Percentiles rank a stretch among this genome's conserved stretches.
Conservation (phyloP, 2,329 filamentous ascomycete genomes). For the Diplodia corticola region DNA sequence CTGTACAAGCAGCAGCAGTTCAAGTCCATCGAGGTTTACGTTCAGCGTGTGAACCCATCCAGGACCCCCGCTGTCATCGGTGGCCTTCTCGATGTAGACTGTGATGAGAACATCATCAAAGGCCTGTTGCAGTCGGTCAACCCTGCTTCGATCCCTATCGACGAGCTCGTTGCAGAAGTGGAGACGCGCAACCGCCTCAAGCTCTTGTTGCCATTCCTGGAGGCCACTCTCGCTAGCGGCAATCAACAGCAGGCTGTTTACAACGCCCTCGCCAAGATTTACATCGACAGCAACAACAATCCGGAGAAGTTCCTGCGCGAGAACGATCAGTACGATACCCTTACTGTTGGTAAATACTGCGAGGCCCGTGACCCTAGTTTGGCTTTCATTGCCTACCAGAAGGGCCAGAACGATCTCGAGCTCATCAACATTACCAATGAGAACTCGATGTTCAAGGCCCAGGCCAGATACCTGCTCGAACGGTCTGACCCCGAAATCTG, state of each 20-base stretch:
- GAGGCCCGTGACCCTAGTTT: constrained; percentile 97
- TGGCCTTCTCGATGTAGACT: constrained; percentile 92
- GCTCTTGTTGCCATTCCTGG: constrained; percentile 91
- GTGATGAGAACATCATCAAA: constrained; percentile 95
- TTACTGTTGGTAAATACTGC: constrained; percentile 94
- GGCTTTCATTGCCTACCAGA: constrained; percentile 90
- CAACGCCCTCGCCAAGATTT: constrained; percentile 98
- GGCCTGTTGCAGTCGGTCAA: constrained; percentile 82
- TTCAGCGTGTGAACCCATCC: constrained; percentile 91
- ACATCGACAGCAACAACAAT: constrained; percentile 98
- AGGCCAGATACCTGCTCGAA: constrained; percentile 91
- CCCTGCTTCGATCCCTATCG: constrained; percentile 82
- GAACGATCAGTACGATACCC: constrained; percentile 93
- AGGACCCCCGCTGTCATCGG: constrained; percentile 91
- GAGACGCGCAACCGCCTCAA: constrained; percentile 94
- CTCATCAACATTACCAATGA: constrained; percentile 98
- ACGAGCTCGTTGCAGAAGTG: constrained; percentile 92
- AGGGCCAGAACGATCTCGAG: constrained; percentile 96
- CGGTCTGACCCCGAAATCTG: constrained; percentile 88
- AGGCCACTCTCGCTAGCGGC: constrained; percentile 82
- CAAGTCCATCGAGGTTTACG: constrained; percentile 97
- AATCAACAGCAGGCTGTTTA: constrained; percentile 96
- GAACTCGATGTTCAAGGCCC: constrained; percentile 99
- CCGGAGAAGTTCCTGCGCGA: constrained; percentile 97
- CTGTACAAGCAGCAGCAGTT: constrained; percentile 99